Percentiles rank a stretch among this genome's conserved stretches.
phyloP scores from a whole-genome alignment of 176 grass and related monocot genomes.

The Typha latifolia region DNA sequence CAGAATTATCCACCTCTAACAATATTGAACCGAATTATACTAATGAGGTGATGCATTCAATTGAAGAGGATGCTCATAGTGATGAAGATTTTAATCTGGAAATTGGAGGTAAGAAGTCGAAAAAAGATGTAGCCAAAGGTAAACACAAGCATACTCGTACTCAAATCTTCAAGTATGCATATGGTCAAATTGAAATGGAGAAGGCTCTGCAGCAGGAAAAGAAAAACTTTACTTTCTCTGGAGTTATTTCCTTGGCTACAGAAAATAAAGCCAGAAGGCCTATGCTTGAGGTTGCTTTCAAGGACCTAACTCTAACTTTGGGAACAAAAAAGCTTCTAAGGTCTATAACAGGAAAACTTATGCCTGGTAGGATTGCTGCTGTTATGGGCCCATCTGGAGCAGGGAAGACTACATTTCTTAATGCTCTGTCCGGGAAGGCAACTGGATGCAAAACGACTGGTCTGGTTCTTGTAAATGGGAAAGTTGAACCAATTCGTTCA shows the following conservation, averaged over 20 bases:
- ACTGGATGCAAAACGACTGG: slow-evolving; percentile 54
- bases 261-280: slow-evolving; percentile 34
- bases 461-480: slow-evolving; percentile 62
- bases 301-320: slow-evolving; percentile 49
- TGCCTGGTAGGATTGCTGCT: slow-evolving; percentile 52
- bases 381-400: slow-evolving; percentile 83
- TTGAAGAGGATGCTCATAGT: slow-evolving; percentile 1
- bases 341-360: slow-evolving; percentile 61
- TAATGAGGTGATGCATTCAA: neutral
- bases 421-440: slow-evolving; percentile 62
- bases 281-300: slow-evolving; percentile 63
- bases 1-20: slow-evolving; percentile 21
- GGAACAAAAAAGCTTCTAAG: slow-evolving; percentile 60
- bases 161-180: slow-evolving; percentile 40
- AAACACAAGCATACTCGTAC: slow-evolving; percentile 33
- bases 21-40: slow-evolving; percentile 2
- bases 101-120: slow-evolving; percentile 20
- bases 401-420: slow-evolving; percentile 83
- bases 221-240: slow-evolving; percentile 36
- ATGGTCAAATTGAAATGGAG: slow-evolving; percentile 44
- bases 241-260: slow-evolving; percentile 37
- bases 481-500: slow-evolving; percentile 47
- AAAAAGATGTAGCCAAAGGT: slow-evolving; percentile 14
- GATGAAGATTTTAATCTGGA: slow-evolving; percentile 4
- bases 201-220: slow-evolving; percentile 28